Evolutionary conservation across 1,139 yeast genomes (phyloP), one percentile per base, ranked within the genome.

Genomic region (Geotrichum klebahnii): DNA sequence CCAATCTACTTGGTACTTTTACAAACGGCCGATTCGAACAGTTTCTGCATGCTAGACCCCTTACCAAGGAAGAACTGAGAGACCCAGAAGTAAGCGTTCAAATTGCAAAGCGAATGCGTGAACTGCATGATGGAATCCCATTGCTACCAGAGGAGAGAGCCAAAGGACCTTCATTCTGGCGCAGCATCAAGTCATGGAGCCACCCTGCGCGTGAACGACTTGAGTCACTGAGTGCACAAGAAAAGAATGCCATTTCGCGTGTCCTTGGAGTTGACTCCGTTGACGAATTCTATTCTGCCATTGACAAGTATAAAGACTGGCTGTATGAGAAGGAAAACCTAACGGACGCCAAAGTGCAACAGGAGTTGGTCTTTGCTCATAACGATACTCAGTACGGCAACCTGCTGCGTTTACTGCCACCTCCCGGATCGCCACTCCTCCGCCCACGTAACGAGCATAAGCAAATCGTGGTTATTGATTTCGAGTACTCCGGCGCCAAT

Each of bases 361-460:
- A 72, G 12, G 71, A 74, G 54, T 72, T 84, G 57, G 88, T 79
- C 33, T 92, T 92, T 63, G 88, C 97, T 60, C 97, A 90, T 67
- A 90, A 90, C 64, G 97, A 90, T 67, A 85, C 98, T 1, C 98
- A 92, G 67, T 92, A 92, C 65, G 98, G 98, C 34, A 92, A 92
- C 64, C 75, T 92, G 57, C 60, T 72, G 45, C 62, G 74, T 16
- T 39, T 52, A 12, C 59, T 71, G n/a, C 69, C 67, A 41, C 72
- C 72, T 1, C 59, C 65, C 37, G 75, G 74, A 14, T 78, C 67
- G 46, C 81, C 63, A 35, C 67, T 60, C 58, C 62, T 63, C 58
- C 66, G 43, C 53, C 74, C 64, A 45, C 69, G 53, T 54, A 67
- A 72, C 51, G 81, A 79, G 61, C 97, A 92, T 70, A 74, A 80